A percentile compares a stretch with the other conserved stretches of the same genome.
These are phyloP conservation scores for Globisporangium camurandrum DNA, from an alignment of 352 stramenopile genomes.

Conservation along the genomic window DNA sequence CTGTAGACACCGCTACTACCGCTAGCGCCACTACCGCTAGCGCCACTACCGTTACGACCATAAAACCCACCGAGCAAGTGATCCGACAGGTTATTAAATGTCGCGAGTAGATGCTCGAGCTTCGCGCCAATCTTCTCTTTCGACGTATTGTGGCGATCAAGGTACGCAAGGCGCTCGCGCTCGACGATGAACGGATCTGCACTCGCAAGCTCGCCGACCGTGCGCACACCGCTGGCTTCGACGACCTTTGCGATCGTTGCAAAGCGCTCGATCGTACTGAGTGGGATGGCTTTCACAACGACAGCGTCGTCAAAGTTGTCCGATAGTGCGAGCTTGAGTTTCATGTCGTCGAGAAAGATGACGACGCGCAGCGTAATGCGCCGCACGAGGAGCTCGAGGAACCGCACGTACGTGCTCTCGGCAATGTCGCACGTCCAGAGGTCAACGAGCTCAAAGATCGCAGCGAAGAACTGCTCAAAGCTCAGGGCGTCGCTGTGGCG, in stretches of 20 bases:
- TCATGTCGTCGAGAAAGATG: slow-evolving; percentile 61
- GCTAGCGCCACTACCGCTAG: slow-evolving; percentile 8
- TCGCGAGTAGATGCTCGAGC: slow-evolving; percentile 44
- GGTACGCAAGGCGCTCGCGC: slow-evolving; percentile 34
- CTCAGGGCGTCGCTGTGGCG: slow-evolving; percentile 40
- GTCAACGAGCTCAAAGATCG: slow-evolving; percentile 73
- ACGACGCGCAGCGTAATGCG: slow-evolving; percentile 63
- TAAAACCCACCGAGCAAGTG: slow-evolving; percentile 31
- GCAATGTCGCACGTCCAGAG: slow-evolving; percentile 77
- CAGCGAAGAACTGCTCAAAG: slow-evolving; percentile 59
- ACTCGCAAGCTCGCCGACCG: slow-evolving; percentile 53
- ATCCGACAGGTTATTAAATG: slow-evolving; percentile 51
- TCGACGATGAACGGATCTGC: slow-evolving; percentile 53
- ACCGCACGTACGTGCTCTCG: slow-evolving; percentile 56
- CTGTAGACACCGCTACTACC: slow-evolving; percentile 18
- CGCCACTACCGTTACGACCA: too few species aligned
- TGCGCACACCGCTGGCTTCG: slow-evolving; percentile 35
- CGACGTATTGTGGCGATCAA: slow-evolving; percentile 38
- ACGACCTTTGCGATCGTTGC: slow-evolving; percentile 48
- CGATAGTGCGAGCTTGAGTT: slow-evolving; percentile 61
- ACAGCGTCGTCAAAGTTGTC: slow-evolving; percentile 70
- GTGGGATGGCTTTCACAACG: slow-evolving; percentile 66
- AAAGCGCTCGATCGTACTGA: slow-evolving; percentile 65
- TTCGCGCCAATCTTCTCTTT: slow-evolving; percentile 49
- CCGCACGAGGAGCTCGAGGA: slow-evolving; percentile 51